Percentiles rank a stretch among this genome's conserved stretches.
Conservation (phyloP, 2,329 filamentous ascomycete species). For the Xylaria sp. region DNA sequence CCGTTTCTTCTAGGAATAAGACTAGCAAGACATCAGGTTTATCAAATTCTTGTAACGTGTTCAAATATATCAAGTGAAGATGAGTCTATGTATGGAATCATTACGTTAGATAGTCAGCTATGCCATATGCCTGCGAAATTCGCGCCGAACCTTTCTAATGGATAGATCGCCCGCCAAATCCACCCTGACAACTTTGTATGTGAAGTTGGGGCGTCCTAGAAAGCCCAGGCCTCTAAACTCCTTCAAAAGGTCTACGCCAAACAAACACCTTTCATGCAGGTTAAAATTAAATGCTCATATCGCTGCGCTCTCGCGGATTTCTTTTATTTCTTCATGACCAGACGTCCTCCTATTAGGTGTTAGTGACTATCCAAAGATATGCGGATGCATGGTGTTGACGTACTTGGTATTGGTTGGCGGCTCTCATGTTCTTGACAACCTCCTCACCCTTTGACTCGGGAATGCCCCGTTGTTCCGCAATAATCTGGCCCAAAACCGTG, state of each 20-base stretch:
- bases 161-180: slow-evolving; percentile 39
- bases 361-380: slow-evolving; percentile 44
- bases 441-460: slow-evolving; percentile 91
- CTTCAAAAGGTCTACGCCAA: slow-evolving; percentile 38
- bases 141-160: slow-evolving; percentile 26
- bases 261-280: slow-evolving; percentile 44
- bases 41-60: not conserved
- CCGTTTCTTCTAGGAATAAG: not conserved
- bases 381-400: slow-evolving; percentile 43
- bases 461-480: slow-evolving; percentile 84
- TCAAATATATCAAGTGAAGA: slow-evolving; percentile 25
- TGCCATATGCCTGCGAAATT: slow-evolving; percentile 37
- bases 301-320: slow-evolving; percentile 34
- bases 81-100: slow-evolving; percentile 44
- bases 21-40: not conserved
- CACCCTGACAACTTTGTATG: slow-evolving; percentile 35
- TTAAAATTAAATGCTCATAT: slow-evolving; percentile 43
- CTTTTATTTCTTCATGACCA: slow-evolving; percentile 65
- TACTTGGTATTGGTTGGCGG: slow-evolving; percentile 95
- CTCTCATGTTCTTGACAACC: slow-evolving; percentile 96
- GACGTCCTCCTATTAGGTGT: slow-evolving; percentile 71
- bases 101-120: slow-evolving; percentile 44
- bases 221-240: slow-evolving; percentile 41
- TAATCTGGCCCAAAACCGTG: slow-evolving; percentile 84
- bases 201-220: slow-evolving; percentile 24